A percentile compares a stretch with the other conserved stretches of the same genome.
phyloP scores from a whole-genome alignment of 1,284 basidiomycete genomes.

The Pseudozyma thailandica region DNA sequence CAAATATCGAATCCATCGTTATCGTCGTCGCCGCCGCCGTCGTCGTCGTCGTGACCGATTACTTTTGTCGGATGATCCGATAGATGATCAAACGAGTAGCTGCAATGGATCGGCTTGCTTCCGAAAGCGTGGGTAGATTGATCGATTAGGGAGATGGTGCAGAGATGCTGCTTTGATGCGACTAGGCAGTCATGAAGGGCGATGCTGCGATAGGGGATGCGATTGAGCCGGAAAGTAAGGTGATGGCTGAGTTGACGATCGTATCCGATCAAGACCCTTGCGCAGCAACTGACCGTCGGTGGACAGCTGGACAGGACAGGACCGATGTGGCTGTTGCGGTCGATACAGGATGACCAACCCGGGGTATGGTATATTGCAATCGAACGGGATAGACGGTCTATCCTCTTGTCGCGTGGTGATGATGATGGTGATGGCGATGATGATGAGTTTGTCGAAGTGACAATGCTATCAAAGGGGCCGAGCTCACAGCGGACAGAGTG shows the following conservation, averaged over 20 bases:
- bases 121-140: neutral
- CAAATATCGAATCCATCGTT: conserved; percentile 53
- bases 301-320: too few species aligned
- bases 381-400: neutral
- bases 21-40: too few species aligned
- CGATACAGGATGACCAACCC: too few species aligned
- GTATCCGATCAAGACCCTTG: neutral
- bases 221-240: too few species aligned
- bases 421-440: conserved; percentile 2
- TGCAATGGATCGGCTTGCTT: neutral
- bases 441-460: neutral
- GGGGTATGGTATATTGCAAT: too few species aligned
- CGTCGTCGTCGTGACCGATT: neutral
- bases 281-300: neutral
- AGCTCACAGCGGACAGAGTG: too few species aligned
- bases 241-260: neutral
- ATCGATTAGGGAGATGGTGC: conserved; percentile 1
- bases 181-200: conserved; percentile 22
- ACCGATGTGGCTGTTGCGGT: too few species aligned
- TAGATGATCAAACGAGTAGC: neutral
- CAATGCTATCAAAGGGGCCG: too few species aligned
- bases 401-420: neutral
- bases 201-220: neutral
- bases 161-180: conserved; percentile 2
- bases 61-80: neutral